Evolutionary conservation across 2,329 filamentous ascomycete genomes (phyloP).

Genomic region (Colletotrichum siamense): DNA sequence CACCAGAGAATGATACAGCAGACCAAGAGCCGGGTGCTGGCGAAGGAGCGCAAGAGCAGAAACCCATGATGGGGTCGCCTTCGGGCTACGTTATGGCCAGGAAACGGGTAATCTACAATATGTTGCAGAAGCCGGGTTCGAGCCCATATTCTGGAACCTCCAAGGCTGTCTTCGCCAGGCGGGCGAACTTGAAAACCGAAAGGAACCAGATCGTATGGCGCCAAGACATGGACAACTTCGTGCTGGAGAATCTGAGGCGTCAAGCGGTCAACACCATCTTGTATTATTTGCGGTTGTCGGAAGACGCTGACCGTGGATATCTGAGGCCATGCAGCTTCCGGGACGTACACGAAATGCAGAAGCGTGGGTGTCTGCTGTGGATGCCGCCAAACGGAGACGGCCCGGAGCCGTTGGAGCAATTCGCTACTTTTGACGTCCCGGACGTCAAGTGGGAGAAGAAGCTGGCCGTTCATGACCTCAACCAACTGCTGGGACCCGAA

Average conservation of each 20-base stretch:
- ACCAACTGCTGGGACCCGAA: conserved; percentile 54
- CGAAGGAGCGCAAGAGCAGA: neutral
- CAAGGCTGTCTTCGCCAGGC: neutral
- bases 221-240: conserved; percentile 58
- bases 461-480: conserved; percentile 59
- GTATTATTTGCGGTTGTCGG: conserved; percentile 37
- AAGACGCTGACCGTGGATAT: conserved; percentile 36
- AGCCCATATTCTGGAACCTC: conserved; percentile 11
- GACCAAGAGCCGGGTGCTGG: neutral
- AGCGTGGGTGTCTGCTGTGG: conserved; percentile 54
- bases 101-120: neutral
- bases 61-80: neutral
- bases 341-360: conserved; percentile 41
- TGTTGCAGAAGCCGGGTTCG: conserved; percentile 25
- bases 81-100: conserved; percentile 15
- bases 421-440: conserved; percentile 39
- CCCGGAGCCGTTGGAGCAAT: neutral
- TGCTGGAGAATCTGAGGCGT: conserved; percentile 57
- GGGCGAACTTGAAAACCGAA: neutral
- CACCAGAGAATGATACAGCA: neutral
- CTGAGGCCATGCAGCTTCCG: conserved; percentile 52
- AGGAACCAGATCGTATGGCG: conserved; percentile 46
- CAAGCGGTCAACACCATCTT: conserved; percentile 52
- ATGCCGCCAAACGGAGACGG: neutral
- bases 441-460: conserved; percentile 36